Conservation (phyloP, 768 basidiomycete genomes). For the Dendrothele bispora region DNA sequence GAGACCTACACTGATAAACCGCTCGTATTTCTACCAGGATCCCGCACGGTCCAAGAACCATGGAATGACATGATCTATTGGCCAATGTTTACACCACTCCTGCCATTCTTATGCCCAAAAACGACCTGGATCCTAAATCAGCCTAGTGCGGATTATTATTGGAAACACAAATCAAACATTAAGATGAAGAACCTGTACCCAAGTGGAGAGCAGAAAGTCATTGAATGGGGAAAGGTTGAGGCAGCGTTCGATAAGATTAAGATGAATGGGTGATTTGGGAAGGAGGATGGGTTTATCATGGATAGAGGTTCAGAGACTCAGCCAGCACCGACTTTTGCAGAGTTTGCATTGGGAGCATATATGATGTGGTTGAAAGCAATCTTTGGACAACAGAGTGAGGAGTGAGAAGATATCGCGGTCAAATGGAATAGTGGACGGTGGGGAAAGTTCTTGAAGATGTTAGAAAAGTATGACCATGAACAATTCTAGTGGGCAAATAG, state of each 20-base stretch:
- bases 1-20: constrained; percentile 34
- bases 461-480: constrained; percentile 14
- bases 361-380: constrained; percentile 4
- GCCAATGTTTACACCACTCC: constrained; percentile 16
- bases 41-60: constrained; percentile 24
- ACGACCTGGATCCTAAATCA: constrained; percentile 5
- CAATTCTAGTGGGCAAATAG: no score
- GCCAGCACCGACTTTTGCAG: constrained; percentile 7
- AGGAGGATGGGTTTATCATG: constrained; percentile 8
- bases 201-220: neutral
- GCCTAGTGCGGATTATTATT: constrained; percentile 10
- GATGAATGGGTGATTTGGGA: constrained; percentile 5
- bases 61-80: constrained; percentile 10
- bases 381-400: constrained; percentile 12
- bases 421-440: constrained; percentile 15
- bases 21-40: constrained; percentile 26
- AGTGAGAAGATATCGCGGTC: constrained; percentile 10
- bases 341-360: constrained; percentile 9
- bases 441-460: constrained; percentile 5
- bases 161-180: neutral
- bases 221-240: constrained; percentile 8
- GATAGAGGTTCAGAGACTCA: no score
- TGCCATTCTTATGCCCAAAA: constrained; percentile 8
- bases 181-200: constrained; percentile 2
- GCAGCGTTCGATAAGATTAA: constrained; percentile 7